phyloP scores from a whole-genome alignment of 139 green algal species.

The Protoeuglena noctilucae region DNA sequence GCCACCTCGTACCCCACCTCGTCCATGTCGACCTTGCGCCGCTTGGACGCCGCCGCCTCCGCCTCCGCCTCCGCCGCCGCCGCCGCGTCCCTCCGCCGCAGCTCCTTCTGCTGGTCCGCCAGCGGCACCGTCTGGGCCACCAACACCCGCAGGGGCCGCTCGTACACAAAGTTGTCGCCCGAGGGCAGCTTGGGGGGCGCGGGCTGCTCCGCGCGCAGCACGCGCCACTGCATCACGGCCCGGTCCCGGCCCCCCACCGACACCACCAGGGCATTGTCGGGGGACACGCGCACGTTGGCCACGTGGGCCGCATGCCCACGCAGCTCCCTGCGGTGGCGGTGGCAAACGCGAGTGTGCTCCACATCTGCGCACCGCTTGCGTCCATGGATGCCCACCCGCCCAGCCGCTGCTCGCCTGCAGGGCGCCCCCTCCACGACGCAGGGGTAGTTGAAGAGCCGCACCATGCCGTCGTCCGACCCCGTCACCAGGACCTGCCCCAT shows the following conservation, averaged over 20 bases:
- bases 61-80: background rate
- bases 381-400: too few relatives aligned
- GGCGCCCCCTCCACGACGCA: slow-evolving; percentile 5
- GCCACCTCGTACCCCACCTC: slow-evolving; percentile 1
- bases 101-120: background rate
- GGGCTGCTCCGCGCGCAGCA: slow-evolving; percentile 1
- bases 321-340: too few relatives aligned
- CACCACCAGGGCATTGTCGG: slow-evolving; percentile 4
- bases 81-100: background rate
- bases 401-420: too few relatives aligned
- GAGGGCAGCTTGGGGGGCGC: background rate
- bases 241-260: slow-evolving; percentile 11
- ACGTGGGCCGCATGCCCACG: slow-evolving; percentile 3
- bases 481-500: background rate
- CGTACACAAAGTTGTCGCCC: background rate
- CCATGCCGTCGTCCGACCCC: background rate
- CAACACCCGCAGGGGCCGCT: background rate
- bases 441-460: slow-evolving; percentile 1
- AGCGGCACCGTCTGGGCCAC: background rate
- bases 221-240: slow-evolving; percentile 11
- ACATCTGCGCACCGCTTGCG: too few relatives aligned
- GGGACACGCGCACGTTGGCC: background rate
- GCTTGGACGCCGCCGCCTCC: background rate
- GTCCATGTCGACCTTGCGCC: background rate
- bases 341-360: too few relatives aligned